phyloP scores from a whole-genome alignment of 176 grass and related monocot species.

The Aegilops tauschii region DNA sequence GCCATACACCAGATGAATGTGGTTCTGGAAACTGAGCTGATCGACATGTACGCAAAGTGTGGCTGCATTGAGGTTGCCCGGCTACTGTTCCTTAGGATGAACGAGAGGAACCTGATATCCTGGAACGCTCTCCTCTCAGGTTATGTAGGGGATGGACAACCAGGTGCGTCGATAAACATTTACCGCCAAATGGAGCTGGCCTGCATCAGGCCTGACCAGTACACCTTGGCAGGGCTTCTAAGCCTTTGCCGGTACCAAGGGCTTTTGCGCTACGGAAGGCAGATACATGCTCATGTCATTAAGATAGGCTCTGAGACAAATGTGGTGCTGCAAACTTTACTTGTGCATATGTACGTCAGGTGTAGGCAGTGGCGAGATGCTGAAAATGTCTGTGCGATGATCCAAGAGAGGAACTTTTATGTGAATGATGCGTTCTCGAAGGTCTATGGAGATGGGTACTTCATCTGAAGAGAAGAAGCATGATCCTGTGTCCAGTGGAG shows the following conservation, averaged over 20 bases:
- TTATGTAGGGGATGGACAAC: constrained; percentile 34
- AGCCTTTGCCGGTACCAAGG: constrained; percentile 45
- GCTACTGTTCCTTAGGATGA: constrained; percentile 55
- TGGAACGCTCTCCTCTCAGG: constrained; percentile 46
- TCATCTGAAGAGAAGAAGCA: constrained; percentile 35
- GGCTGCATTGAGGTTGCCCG: constrained; percentile 48
- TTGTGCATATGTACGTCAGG: constrained; percentile 58
- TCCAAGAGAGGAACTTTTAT: constrained; percentile 46
- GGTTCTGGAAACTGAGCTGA: constrained; percentile 52
- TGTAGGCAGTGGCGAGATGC: constrained; percentile 35
- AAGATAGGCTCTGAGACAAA: constrained; percentile 47
- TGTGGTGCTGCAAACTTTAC: constrained; percentile 47
- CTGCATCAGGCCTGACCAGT: constrained; percentile 34
- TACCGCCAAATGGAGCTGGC: constrained; percentile 38
- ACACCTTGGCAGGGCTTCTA: constrained; percentile 42
- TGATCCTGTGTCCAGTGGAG: background rate
- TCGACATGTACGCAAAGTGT: constrained; percentile 61
- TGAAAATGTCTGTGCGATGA: constrained; percentile 45
- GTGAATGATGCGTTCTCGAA: constrained; percentile 44
- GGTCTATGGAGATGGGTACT: constrained; percentile 49
- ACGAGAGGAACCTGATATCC: constrained; percentile 47
- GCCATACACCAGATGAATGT: constrained; percentile 46
- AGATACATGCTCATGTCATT: constrained; percentile 50
- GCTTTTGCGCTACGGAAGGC: constrained; percentile 27
- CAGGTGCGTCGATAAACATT: constrained; percentile 27